Evolutionary conservation across 108 stramenopile genomes (phyloP), one percentile per base, ranked within the genome.

Genomic region (Chaetoceros tenuissimus): DNA sequence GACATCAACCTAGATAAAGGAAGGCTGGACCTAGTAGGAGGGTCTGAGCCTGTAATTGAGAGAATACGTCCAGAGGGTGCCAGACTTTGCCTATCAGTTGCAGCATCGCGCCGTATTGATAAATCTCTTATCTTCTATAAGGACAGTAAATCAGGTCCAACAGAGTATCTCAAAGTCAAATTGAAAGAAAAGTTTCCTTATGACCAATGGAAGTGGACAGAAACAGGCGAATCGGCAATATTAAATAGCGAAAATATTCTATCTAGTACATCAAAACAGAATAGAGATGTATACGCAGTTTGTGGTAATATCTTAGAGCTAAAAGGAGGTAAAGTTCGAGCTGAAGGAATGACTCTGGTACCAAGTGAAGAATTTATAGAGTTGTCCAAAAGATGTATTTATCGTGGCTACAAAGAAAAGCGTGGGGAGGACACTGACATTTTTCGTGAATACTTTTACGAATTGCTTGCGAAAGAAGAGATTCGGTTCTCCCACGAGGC

Each of bases 231-330:
- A 40, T 10, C 5, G 5, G 34, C 34, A 10, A 13, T 40, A 40
- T 40, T 40, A 13, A 13, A 40, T 40, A 40, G 13, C 5, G 13
- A 5, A 13, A 40, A 5, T 10, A 40, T 40, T 40, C 34, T 13
- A 40, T 5, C 34, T 10, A 40, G 8, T 40, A 40, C 13, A 40
- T 5, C 13, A 40, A 5, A 5, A 10, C 34, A 40, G 13, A 13
- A 44, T 28, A 40, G 26, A n/a, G 69, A 71, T 28, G 16, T 75
- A 20, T 75, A 60, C 61, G 83, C 71, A 17, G 67, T 65, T 21
- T 76, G 75, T 26, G 75, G 80, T 0, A 81, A 82, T 59, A 55
- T 74, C 0, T 68, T 88, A 20, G 87, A 84, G 18, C 56, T 88
- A 5, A 51, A 55, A 25, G 76, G 81, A 16, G 87, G 87, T 18